Evolutionary conservation across 176 grass and related monocot species (phyloP), one percentile per base, ranked within the genome.

Genomic region (Phyllostachys edulis): DNA sequence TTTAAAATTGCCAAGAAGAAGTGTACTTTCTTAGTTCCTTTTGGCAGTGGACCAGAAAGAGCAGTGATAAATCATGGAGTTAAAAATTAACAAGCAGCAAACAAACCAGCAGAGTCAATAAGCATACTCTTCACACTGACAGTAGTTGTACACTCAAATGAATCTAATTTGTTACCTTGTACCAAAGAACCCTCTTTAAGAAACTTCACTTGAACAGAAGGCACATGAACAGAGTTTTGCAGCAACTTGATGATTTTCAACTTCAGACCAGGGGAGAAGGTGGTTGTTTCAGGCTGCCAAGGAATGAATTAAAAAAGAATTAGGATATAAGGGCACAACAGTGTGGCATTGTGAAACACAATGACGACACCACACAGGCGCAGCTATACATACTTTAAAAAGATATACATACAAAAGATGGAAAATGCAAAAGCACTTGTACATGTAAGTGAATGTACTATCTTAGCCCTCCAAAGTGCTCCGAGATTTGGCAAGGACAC

Each of bases 201-300:
- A 81, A 68, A 80, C n/a, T 82, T 79, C 40, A 71, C 66, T 82
- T 85, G 84, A 75, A 75, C 73, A 87, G 85, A 63, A 72, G 85
- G 66, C 38, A 78, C 40, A 69, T 41, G 82, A 51, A 27, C 52
- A 59, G 88, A 87, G 75, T 84, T 95, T 49, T 92, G 93, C 77
- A 92, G 83, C 88, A 88, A 91, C 81, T 92, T 94, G 69, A 92
- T 90, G 59, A 94, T 94, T 96, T 92, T 94, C 86, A 96, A 83
- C 82, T 91, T 99, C 65, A 96, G 61, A 39, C 86, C 89, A 84
- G 93, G 89, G 41, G 91, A 92, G 85, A 94, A 94, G 23, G 87
- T 87, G 17, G 90, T 86, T 42, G 93, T 94, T 87, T 96, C 91
- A 72, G 93, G 87, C 96, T 99, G 87, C 18, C 60, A 91, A 79